phyloP scores from a whole-genome alignment of 306 rosid species.

The Lablab purpureus region DNA sequence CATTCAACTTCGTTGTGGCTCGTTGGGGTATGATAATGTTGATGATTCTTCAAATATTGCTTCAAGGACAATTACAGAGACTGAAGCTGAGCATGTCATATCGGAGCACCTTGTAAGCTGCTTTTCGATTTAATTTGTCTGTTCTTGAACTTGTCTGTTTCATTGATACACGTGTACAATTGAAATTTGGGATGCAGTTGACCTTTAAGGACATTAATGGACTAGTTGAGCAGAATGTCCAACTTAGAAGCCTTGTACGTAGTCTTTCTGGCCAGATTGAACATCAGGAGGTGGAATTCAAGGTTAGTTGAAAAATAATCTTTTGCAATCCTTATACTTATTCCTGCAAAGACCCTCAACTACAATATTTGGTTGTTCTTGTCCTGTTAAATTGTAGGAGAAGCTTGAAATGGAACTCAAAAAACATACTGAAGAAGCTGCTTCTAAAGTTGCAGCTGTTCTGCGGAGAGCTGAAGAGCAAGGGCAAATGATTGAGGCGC shows the following conservation, averaged over 20 bases:
- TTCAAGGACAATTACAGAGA: conserved; percentile 51
- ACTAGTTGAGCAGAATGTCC: conserved; percentile 90
- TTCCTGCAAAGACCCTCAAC: background rate
- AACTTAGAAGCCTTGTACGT: conserved; percentile 90
- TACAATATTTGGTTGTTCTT: conserved; percentile 11
- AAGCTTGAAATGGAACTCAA: conserved; percentile 78
- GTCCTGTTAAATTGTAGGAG: conserved; percentile 60
- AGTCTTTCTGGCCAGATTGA: conserved; percentile 82
- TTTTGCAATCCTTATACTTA: background rate
- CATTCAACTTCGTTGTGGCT: conserved; percentile 87
- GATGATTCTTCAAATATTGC: conserved; percentile 44
- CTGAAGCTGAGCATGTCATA: conserved; percentile 77
- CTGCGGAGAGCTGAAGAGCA: conserved; percentile 93
- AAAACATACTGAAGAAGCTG: conserved; percentile 77
- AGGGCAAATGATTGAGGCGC: conserved; percentile 91
- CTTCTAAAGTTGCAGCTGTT: conserved; percentile 84
- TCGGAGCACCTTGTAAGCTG: conserved; percentile 83
- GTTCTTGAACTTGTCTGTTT: background rate
- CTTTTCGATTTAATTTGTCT: conserved; percentile 11
- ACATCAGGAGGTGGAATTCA: conserved; percentile 73
- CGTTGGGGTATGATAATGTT: conserved; percentile 55
- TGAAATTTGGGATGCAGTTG: conserved; percentile 62
- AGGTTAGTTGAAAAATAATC: conserved; percentile 56
- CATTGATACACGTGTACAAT: conserved; percentile 7
- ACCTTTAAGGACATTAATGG: conserved; percentile 97